phyloP scores from a whole-genome alignment of 1,284 basidiomycete genomes.

The Psilocybe mexicana region DNA sequence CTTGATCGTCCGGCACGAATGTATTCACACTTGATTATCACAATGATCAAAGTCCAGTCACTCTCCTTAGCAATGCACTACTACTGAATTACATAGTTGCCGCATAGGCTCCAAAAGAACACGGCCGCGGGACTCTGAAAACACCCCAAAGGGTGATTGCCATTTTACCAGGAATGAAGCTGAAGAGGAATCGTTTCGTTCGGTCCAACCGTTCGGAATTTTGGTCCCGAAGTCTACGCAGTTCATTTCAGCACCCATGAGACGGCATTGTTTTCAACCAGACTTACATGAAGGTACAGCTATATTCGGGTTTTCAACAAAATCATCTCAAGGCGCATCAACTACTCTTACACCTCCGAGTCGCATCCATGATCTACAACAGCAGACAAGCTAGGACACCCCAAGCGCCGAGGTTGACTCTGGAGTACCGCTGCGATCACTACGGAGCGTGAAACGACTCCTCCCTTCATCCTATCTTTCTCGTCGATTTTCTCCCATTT shows the following conservation, averaged over 20 bases:
- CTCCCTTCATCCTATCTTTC: neutral
- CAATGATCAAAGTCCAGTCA: neutral
- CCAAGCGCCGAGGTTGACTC: conserved; percentile 1
- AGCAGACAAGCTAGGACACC: neutral
- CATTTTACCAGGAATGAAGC: neutral
- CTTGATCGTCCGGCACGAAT: conserved; percentile 2
- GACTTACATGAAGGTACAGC: neutral
- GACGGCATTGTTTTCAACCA: neutral
- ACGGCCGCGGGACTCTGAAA: neutral
- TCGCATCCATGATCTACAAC: neutral
- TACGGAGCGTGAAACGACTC: conserved; percentile 6
- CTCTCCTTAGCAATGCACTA: neutral
- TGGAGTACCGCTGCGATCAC: conserved; percentile 4
- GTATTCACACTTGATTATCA: conserved; percentile 10
- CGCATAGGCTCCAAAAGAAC: neutral
- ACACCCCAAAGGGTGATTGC: neutral
- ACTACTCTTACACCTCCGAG: no score
- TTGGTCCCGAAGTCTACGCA: no score
- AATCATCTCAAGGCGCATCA: no score
- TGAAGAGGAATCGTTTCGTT: no score
- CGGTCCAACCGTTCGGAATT: no score
- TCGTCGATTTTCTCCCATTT: conserved; percentile 3
- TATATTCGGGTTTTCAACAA: neutral
- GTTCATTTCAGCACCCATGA: no score
- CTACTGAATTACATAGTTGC: neutral